phyloP scores from a whole-genome alignment of 371 early-diverging fungal genomes.

The Amoeboaphelidium protococcarum region DNA sequence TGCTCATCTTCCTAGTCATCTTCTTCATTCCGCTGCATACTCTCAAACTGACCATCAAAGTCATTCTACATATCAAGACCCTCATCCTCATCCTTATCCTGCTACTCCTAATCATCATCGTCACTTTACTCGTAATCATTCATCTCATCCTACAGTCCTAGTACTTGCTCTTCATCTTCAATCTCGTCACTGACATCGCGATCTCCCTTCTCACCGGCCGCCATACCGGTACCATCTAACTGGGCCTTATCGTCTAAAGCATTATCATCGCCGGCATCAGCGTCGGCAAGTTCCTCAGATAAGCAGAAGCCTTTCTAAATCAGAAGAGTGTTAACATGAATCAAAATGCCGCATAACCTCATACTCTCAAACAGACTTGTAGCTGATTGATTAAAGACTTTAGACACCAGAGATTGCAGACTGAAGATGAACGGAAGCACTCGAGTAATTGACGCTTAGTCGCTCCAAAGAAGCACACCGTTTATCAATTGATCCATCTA shows the following conservation, averaged over 20 bases:
- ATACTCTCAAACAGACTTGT: too few relatives aligned
- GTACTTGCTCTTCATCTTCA: conserved; percentile 83
- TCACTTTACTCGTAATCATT: conserved; percentile 15
- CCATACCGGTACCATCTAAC: conserved; percentile 19
- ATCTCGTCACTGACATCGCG: conserved; percentile 73
- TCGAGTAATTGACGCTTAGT: too few relatives aligned
- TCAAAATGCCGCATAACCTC: too few relatives aligned
- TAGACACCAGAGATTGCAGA: too few relatives aligned
- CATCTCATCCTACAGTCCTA: conserved; percentile 51
- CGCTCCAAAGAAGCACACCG: too few relatives aligned
- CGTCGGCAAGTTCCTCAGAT: too few relatives aligned
- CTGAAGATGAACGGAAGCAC: too few relatives aligned
- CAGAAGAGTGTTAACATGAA: too few relatives aligned
- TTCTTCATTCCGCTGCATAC: conserved; percentile 26
- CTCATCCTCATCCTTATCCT: conserved; percentile 70
- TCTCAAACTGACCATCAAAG: conserved; percentile 75
- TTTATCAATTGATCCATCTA: too few relatives aligned
- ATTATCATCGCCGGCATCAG: too few relatives aligned
- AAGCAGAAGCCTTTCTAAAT: conserved; percentile 68
- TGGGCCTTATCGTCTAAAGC: too few relatives aligned
- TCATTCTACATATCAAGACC: conserved; percentile 93
- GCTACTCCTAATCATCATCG: conserved; percentile 25
- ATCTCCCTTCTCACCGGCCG: conserved; percentile 22
- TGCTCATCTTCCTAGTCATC: conserved; percentile 21
- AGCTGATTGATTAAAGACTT: too few relatives aligned